Evolutionary conservation across 306 rosid genomes (phyloP), one percentile per base, ranked within the genome.

Genomic region (Prunus davidiana): DNA sequence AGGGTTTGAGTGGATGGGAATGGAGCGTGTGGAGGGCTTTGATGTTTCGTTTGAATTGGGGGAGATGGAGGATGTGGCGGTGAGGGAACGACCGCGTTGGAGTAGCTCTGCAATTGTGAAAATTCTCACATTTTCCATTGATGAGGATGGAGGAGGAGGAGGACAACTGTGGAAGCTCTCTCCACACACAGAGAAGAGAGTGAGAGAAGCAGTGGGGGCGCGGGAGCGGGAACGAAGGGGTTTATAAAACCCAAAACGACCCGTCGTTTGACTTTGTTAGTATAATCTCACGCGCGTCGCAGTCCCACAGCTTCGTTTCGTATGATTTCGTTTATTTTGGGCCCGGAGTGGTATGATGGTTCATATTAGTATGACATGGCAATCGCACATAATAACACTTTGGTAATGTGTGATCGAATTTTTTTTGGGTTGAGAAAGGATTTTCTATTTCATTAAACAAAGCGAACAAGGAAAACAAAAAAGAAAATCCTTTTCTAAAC

Each of bases 101-200:
- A 87, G 52, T 13, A 95, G 88, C 74, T 89, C 89, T 12, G 82
- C 69, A 70, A 92, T 72, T 34, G 63, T 83, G 4, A 71, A 30
- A 46, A 79, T 20, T 24, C 62, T 78, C 9, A 74, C 60, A 56
- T 71, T 77, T 66, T 87, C 89, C 94, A 90, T 71, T 54, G 75
- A 60, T 16, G 64, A 25, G 19, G 43, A 38, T 38, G 43, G 9
- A 38, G 43, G 34, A 25, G 11, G 34, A 25, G n/a, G 4, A 22
- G 0, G 28, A 25, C 18, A 12, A 60, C 64, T 0, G 19, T 25
- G 57, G 20, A 12, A 56, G 62, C 28, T 56, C 28, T 9, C 12
- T 20, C 7, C 14, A 12, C 54, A 49, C 54, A 12, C 19, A 20
- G 12, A 20, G 25, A 12, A 8, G 28, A 10, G 28, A 20, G 32